Conservation (phyloP, 371 early-diverging fungal genomes). For the Syncephalastrum racemosum region DNA sequence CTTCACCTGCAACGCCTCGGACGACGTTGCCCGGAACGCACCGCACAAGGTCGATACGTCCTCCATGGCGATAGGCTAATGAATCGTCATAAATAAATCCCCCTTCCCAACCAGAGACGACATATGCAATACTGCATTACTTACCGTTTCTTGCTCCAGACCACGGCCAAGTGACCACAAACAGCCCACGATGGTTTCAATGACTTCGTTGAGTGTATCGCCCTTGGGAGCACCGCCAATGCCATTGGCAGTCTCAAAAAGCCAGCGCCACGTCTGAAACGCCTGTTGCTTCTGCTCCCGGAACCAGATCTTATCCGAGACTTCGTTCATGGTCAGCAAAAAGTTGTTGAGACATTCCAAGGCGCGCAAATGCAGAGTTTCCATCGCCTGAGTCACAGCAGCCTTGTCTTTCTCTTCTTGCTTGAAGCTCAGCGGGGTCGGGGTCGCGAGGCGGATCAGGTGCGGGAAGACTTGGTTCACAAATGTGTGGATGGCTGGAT, state of each 20-base stretch:
- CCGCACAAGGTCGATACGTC: constrained; percentile 55
- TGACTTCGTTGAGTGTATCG: constrained; percentile 39
- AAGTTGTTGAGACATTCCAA: constrained; percentile 79
- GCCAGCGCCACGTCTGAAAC: constrained; percentile 61
- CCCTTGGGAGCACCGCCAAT: constrained; percentile 40
- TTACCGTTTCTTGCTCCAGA: constrained; percentile 57
- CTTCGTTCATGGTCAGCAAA: constrained; percentile 68
- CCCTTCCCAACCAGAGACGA: neutral
- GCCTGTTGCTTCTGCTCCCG: constrained; percentile 54
- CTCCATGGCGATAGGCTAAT: constrained; percentile 47
- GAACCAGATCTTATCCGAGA: constrained; percentile 69
- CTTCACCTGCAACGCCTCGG: constrained; percentile 66
- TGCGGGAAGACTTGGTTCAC: constrained; percentile 49
- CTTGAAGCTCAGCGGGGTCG: constrained; percentile 55
- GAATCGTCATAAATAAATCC: too few relatives aligned
- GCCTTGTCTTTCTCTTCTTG: constrained; percentile 38
- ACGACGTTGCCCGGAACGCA: constrained; percentile 41
- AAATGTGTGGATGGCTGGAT: constrained; percentile 50
- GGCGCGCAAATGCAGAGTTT: constrained; percentile 66
- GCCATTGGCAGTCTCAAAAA: constrained; percentile 53
- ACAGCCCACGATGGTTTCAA: constrained; percentile 71
- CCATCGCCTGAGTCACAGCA: constrained; percentile 47
- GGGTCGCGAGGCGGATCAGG: constrained; percentile 52
- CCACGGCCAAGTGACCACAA: constrained; percentile 76
- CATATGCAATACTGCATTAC: constrained; percentile 14